phyloP scores from a whole-genome alignment of 2,329 filamentous ascomycete genomes.

The Pseudogymnoascus sp. region DNA sequence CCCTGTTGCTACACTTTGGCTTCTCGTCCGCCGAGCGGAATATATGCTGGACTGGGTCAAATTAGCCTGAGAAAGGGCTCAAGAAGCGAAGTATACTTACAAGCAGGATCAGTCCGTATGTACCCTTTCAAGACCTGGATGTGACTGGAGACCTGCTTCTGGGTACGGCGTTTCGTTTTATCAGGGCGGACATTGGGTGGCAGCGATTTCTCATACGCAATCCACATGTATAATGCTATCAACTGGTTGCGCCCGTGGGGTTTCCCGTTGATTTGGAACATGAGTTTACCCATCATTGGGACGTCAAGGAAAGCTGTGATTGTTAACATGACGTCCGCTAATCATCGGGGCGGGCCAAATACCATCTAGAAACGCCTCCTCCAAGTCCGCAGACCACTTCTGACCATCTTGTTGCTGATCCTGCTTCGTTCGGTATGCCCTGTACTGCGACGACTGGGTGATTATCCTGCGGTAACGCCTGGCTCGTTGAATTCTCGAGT shows the following conservation, averaged over 20 bases:
- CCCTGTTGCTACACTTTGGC: conserved; percentile 48
- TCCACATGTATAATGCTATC: conserved; percentile 62
- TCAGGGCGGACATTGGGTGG: conserved; percentile 42
- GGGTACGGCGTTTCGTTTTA: conserved; percentile 38
- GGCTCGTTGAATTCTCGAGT: conserved; percentile 25
- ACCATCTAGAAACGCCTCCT: conserved; percentile 64
- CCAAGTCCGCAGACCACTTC: conserved; percentile 57
- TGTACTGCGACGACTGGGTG: conserved; percentile 56
- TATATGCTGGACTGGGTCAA: conserved; percentile 16
- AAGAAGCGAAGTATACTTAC: conserved; percentile 39
- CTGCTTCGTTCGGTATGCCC: conserved; percentile 60
- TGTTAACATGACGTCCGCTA: conserved; percentile 19
- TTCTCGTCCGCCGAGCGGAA: conserved; percentile 45
- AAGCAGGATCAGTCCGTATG: conserved; percentile 55
- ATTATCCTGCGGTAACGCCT: conserved; percentile 43
- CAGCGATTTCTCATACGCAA: conserved; percentile 36
- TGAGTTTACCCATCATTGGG: conserved; percentile 59
- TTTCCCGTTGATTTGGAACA: conserved; percentile 58
- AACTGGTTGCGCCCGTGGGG: conserved; percentile 65
- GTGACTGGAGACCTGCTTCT: conserved; percentile 65
- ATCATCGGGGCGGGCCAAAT: conserved; percentile 27
- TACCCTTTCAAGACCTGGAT: conserved; percentile 66
- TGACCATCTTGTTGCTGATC: conserved; percentile 53
- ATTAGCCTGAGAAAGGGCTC: neutral
- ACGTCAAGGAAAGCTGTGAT: conserved; percentile 55